A percentile compares a stretch with the other conserved stretches of the same genome.
Evolutionary conservation across 768 basidiomycete genomes (phyloP).

Genomic region (Botryobasidium botryosum): DNA sequence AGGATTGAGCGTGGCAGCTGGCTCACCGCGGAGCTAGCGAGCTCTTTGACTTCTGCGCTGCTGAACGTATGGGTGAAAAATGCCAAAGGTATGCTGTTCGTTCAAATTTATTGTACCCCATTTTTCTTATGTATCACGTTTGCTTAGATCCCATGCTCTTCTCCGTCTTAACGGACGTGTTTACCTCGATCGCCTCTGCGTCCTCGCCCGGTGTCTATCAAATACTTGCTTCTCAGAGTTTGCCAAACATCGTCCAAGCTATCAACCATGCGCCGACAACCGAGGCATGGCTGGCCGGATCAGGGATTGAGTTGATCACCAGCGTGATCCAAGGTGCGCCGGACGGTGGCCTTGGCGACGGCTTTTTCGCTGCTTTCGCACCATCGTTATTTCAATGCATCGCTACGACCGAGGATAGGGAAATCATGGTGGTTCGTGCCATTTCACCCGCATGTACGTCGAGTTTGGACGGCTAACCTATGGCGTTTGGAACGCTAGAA

Average conservation of each 20-base stretch:
- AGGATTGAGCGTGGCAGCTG: conserved; percentile 56
- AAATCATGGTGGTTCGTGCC: conserved; percentile 29
- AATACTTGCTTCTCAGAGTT: conserved; percentile 48
- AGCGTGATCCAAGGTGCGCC: conserved; percentile 53
- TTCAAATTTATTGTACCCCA: background rate
- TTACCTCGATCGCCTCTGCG: conserved; percentile 50
- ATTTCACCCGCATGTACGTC: too few species aligned
- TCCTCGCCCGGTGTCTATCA: conserved; percentile 45
- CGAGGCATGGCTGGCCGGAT: conserved; percentile 60
- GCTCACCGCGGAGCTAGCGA: conserved; percentile 49
- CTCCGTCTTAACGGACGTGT: conserved; percentile 68
- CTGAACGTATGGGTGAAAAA: conserved; percentile 78
- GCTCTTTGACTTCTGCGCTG: conserved; percentile 44
- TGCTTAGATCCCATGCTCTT: conserved; percentile 76
- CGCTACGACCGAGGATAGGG: conserved; percentile 61
- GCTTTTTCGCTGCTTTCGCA: conserved; percentile 62
- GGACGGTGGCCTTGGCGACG: conserved; percentile 47
- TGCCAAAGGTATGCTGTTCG: conserved; percentile 58
- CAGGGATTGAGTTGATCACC: conserved; percentile 67
- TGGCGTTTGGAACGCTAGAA: conserved; percentile 34
- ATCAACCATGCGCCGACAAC: conserved; percentile 35
- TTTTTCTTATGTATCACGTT: conserved; percentile 4
- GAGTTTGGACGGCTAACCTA: too few species aligned
- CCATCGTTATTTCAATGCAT: conserved; percentile 59
- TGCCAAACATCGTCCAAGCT: conserved; percentile 54